phyloP scores from a whole-genome alignment of 805 yeast species.

The Candida saitoana region DNA sequence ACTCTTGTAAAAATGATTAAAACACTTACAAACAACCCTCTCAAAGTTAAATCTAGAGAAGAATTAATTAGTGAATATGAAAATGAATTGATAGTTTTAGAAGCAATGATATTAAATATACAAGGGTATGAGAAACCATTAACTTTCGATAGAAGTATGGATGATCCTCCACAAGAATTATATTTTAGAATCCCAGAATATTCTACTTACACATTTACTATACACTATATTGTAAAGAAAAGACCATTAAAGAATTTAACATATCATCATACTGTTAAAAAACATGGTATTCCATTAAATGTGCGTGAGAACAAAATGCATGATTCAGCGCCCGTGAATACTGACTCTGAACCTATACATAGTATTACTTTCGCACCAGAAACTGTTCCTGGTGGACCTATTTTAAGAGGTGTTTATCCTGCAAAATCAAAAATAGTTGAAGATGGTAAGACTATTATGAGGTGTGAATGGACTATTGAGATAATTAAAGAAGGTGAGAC shows the following conservation, averaged over 20 bases:
- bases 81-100: constrained; percentile 22
- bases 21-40: background rate
- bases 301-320: constrained; percentile 16
- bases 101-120: constrained; percentile 22
- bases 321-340: constrained; percentile 17
- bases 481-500: constrained; percentile 15
- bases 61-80: constrained; percentile 15
- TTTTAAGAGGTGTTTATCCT: constrained; percentile 24
- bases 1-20: too few species aligned
- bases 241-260: constrained; percentile 17
- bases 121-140: constrained; percentile 23
- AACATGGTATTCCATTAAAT: constrained; percentile 22
- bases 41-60: constrained; percentile 7
- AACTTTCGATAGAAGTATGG: constrained; percentile 21
- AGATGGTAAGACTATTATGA: constrained; percentile 14
- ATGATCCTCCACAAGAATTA: constrained; percentile 20
- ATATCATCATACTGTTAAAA: constrained; percentile 27
- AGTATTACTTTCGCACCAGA: constrained; percentile 21
- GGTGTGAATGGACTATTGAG: constrained; percentile 17
- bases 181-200: constrained; percentile 25
- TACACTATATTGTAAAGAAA: constrained; percentile 20
- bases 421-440: constrained; percentile 20
- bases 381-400: constrained; percentile 26
- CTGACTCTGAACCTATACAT: constrained; percentile 15
- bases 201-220: constrained; percentile 18